Evolutionary conservation across 2,329 filamentous ascomycete genomes (phyloP).

Genomic region (Aureobasidium melanogenum): DNA sequence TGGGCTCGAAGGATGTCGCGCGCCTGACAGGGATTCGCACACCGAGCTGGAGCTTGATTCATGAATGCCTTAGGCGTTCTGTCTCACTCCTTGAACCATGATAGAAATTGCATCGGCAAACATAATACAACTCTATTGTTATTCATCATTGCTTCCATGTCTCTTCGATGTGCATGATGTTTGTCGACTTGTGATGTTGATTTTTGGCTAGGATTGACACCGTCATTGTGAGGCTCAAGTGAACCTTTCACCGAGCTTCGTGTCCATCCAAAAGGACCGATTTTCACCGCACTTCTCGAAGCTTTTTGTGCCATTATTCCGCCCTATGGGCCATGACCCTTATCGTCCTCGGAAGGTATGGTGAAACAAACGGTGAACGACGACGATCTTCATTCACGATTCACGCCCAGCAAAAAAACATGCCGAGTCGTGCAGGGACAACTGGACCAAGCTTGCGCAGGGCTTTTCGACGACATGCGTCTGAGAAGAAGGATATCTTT

Average conservation of each 20-base stretch:
- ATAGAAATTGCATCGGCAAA: background rate
- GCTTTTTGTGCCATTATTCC: background rate
- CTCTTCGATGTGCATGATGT: background rate
- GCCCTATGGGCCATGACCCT: background rate
- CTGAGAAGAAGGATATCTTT: background rate
- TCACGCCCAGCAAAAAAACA: background rate
- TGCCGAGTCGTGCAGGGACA: background rate
- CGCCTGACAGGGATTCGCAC: background rate
- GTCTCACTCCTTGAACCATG: background rate
- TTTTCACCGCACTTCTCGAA: slow-evolving; percentile 2
- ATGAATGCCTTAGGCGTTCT: background rate
- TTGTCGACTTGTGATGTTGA: background rate
- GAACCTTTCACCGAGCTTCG: background rate
- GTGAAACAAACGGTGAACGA: slow-evolving; percentile 5
- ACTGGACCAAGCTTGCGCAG: slow-evolving; percentile 1
- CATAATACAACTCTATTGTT: background rate
- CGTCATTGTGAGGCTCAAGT: background rate
- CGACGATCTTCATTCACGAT: background rate
- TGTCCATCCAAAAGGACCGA: slow-evolving; percentile 1
- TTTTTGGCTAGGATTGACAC: background rate
- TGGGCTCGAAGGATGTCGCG: slow-evolving; percentile 2
- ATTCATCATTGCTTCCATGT: background rate
- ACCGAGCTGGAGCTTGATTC: background rate
- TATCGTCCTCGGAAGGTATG: background rate
- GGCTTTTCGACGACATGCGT: background rate